Base-by-base conservation (phyloP, 768 basidiomycete genomes). In the Collybia mongolica region DNA sequence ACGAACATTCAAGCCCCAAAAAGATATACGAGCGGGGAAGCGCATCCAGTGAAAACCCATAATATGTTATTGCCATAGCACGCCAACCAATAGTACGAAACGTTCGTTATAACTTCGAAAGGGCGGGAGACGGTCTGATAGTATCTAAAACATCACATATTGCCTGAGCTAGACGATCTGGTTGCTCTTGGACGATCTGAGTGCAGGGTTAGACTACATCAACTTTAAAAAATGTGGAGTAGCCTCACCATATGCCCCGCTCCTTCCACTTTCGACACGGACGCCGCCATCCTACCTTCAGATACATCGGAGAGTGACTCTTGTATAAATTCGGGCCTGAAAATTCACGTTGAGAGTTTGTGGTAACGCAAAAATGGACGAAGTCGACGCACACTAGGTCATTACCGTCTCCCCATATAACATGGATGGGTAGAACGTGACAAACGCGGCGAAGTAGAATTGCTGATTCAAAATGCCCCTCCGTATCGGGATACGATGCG, bases 201-300 rank as follows among this genome's bases (percentile, higher is more conserved):
- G 29, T 44, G 22, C 26, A 32, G 7, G 14, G 32, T 14, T 17
- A 41, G 29, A 39, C 6, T 28, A 29, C 20, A 49, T 24, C 12
- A 44, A 17, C 51, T 39, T 17, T 28, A 36, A 3, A 28, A 19
- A 19, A 23, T 26, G n/a, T 22, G 42, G 19, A 18, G 9, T 29
- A 44, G 40, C 29, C 67, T 39, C 51, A 75, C 79, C 66, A 77
- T 65, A 63, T 81, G 79, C 19, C 79, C 78, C n/a, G 71, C 67
- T 40, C 66, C 66, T 44, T 75, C 59, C 1, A 81, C 63, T 42
- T 63, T 69, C 28, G 65, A 69, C 7, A 79, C 71, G 28, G 79
- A 80, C 3, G 75, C 67, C 5, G 69, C 66, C 18, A 55, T 56
- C 15, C 72, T 63, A 11, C 77, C 79, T 53, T 74, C 65, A 7